A percentile compares a stretch with the other conserved stretches of the same genome.
These are phyloP conservation scores for Aspergillus thermomutatus DNA, from an alignment of 2,329 filamentous ascomycete species.

Conservation along the genomic window DNA sequence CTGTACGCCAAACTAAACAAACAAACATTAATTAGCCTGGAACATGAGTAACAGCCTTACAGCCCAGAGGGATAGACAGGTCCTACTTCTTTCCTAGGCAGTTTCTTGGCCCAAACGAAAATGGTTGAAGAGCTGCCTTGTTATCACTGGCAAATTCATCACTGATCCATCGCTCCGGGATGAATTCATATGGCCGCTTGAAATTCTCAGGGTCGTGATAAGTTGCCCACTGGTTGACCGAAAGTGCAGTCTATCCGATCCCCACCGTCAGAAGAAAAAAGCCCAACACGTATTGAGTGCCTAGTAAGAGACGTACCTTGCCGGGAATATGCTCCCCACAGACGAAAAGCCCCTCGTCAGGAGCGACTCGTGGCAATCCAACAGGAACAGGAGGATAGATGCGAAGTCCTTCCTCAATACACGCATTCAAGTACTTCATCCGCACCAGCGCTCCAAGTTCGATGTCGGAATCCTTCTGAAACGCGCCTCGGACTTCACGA, in stretches of 20 bases:
- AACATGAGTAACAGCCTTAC: not conserved
- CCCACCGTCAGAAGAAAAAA: not conserved
- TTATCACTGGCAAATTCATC: slow-evolving; percentile 16
- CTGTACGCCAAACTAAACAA: slow-evolving; percentile 29
- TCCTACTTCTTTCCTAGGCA: slow-evolving; percentile 28
- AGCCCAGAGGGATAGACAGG: slow-evolving; percentile 8
- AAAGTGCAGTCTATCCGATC: slow-evolving; percentile 18
- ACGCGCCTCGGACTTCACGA: slow-evolving; percentile 38
- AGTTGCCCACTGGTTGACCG: slow-evolving; percentile 25
- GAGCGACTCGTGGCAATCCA: slow-evolving; percentile 36
- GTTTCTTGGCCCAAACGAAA: slow-evolving; percentile 26
- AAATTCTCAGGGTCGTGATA: slow-evolving; percentile 21
- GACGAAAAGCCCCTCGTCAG: slow-evolving; percentile 35
- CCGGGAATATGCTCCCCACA: slow-evolving; percentile 37
- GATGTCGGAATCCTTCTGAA: slow-evolving; percentile 12
- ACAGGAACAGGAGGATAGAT: slow-evolving; percentile 46
- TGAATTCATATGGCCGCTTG: slow-evolving; percentile 18
- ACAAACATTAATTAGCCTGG: not conserved
- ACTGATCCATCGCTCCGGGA: slow-evolving; percentile 29
- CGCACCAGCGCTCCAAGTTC: slow-evolving; percentile 5
- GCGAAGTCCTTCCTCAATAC: slow-evolving; percentile 46
- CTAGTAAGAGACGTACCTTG: slow-evolving; percentile 8
- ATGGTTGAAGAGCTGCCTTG: slow-evolving; percentile 20
- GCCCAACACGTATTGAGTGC: not conserved
- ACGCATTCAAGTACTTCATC: slow-evolving; percentile 42